phyloP scores from a whole-genome alignment of 2,329 filamentous ascomycete species.

The Simplicillium aogashimaense region DNA sequence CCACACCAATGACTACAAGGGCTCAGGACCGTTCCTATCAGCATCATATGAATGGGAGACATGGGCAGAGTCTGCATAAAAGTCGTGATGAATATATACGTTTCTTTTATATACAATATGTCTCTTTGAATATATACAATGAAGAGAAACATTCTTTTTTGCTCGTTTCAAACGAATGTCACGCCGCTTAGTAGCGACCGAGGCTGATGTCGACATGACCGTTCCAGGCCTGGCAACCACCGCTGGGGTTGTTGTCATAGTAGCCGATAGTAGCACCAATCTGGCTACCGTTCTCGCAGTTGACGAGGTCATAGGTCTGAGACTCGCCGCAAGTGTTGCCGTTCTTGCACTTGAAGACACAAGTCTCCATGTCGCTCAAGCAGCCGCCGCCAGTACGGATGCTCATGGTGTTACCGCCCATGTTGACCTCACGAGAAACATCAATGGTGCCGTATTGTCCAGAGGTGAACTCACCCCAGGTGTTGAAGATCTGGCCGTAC shows the following conservation, averaged over 20 bases:
- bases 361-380: constrained; percentile 26
- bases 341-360: constrained; percentile 30
- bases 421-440: constrained; percentile 32
- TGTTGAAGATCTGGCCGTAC: constrained; percentile 29
- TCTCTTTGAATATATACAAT: constrained; percentile 1
- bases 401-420: constrained; percentile 28
- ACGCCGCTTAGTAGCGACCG: not conserved
- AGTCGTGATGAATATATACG: too few species aligned
- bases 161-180: not conserved
- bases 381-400: constrained; percentile 24
- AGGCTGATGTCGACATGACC: constrained; percentile 6
- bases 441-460: constrained; percentile 26
- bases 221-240: constrained; percentile 18
- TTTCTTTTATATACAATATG: too few species aligned
- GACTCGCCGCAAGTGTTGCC: constrained; percentile 20
- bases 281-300: constrained; percentile 18
- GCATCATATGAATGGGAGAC: constrained; percentile 13
- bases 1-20: constrained; percentile 11
- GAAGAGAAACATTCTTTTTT: constrained; percentile 2
- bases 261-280: constrained; percentile 13
- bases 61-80: constrained; percentile 3
- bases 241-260: constrained; percentile 14
- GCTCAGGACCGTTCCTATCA: constrained; percentile 11
- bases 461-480: constrained; percentile 33
- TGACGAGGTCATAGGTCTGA: constrained; percentile 25